Conservation (phyloP, 129 eudicot genomes). For the Mikania micrantha region DNA sequence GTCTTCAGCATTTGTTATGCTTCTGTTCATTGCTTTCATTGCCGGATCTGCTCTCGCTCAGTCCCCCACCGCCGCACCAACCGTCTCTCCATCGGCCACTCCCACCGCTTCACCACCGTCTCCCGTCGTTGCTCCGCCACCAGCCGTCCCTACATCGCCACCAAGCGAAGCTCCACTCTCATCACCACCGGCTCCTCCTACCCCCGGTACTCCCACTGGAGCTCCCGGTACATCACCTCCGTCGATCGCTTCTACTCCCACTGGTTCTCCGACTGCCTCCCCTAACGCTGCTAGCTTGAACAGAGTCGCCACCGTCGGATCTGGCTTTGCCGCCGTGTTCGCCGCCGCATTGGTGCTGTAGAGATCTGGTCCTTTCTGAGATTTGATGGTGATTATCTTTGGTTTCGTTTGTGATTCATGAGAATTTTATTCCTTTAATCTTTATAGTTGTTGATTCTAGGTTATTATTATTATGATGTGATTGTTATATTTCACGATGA, state of each 20-base stretch:
- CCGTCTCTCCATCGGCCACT: slow-evolving; percentile 31
- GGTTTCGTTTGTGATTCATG: slow-evolving; percentile 12
- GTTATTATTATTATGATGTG: neutral
- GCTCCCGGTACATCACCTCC: slow-evolving; percentile 17
- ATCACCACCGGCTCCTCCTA: slow-evolving; percentile 35
- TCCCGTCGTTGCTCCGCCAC: slow-evolving; percentile 25
- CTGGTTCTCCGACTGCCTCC: slow-evolving; percentile 23
- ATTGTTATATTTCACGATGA: neutral
- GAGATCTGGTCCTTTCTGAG: slow-evolving; percentile 26
- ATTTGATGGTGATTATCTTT: slow-evolving; percentile 14
- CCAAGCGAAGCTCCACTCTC: slow-evolving; percentile 37
- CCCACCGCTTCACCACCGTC: slow-evolving; percentile 40
- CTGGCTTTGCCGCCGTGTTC: slow-evolving; percentile 35
- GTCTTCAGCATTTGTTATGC: slow-evolving; percentile 26
- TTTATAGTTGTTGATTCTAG: slow-evolving; percentile 27
- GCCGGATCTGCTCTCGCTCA: slow-evolving; percentile 64
- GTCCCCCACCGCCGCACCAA: slow-evolving; percentile 53
- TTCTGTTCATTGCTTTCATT: slow-evolving; percentile 31
- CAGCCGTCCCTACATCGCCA: slow-evolving; percentile 26
- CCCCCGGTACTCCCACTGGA: slow-evolving; percentile 19
- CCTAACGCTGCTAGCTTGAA: slow-evolving; percentile 33
- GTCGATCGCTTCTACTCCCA: slow-evolving; percentile 24
- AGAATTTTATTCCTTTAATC: slow-evolving; percentile 2
- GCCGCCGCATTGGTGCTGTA: slow-evolving; percentile 56
- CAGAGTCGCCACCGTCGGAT: slow-evolving; percentile 51